These are phyloP conservation scores for Scheffersomyces titani DNA, from an alignment of 1,139 yeast genomes.

Conservation along the genomic window DNA sequence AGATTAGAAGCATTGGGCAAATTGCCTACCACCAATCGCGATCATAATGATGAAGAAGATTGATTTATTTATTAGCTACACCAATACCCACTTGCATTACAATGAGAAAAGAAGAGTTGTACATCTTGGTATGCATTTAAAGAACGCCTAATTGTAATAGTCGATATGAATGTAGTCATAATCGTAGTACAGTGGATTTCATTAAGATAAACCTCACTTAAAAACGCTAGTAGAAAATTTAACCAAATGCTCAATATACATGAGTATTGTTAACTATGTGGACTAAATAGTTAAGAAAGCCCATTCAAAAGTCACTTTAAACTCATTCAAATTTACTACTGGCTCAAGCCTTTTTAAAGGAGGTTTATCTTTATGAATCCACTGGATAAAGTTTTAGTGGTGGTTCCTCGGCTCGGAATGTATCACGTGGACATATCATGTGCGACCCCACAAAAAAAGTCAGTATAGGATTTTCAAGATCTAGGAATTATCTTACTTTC, in stretches of 20 bases:
- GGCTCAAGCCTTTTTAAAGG: too few relatives aligned
- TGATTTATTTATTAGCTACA: not conserved
- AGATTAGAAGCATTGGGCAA: conserved; percentile 81
- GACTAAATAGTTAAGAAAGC: too few relatives aligned
- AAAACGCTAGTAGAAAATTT: too few relatives aligned
- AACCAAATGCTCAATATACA: too few relatives aligned
- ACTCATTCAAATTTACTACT: too few relatives aligned
- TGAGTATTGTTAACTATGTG: too few relatives aligned
- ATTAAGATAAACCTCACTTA: too few relatives aligned
- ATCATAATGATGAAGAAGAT: conserved; percentile 58
- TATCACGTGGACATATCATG: not conserved
- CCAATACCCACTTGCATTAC: not conserved
- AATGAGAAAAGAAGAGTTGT: not conserved
- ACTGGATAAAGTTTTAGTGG: too few relatives aligned
- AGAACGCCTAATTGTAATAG: not conserved
- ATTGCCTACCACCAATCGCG: conserved; percentile 42
- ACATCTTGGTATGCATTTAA: not conserved
- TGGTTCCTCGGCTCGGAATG: too few relatives aligned
- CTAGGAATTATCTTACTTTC: not conserved
- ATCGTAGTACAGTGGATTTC: too few relatives aligned
- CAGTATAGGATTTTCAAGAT: not conserved
- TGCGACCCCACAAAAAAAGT: not conserved
- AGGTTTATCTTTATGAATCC: too few relatives aligned
- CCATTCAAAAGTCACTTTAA: too few relatives aligned
- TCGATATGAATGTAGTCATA: not conserved